Base-by-base conservation (phyloP, 129 eudicot genomes). In the Glebionis coronaria region DNA sequence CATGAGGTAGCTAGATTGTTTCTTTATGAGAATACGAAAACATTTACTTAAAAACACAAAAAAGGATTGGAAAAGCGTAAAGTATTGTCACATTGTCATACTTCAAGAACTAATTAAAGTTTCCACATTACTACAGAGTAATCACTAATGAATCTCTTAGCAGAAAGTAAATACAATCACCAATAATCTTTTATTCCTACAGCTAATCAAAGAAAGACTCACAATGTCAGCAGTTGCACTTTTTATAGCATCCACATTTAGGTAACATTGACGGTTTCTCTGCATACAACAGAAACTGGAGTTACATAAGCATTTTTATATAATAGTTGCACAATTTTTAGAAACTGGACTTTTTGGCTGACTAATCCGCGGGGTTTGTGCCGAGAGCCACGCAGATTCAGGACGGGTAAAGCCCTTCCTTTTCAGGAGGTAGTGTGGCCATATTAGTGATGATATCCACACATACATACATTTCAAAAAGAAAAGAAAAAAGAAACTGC, bases 201-300 rank as follows among this genome's bases (percentile, higher is more conserved):
- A 19, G 29, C 4, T 5, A 55, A 15, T 49, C 23, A 52, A 74
- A 68, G 52, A 19, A 19, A 28, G 44, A 81, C 99, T 89, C 81
- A 93, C 99, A 64, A 89, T 84, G 79, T 93, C 99, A 62, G 92
- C 97, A 29, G 99, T 93, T 15, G 99, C 99, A 79, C 88, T 86
- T 85, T 82, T 88, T 79, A 93, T 84, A 56, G 97, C 92, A 67
- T 89, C 92, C 61, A 93, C 80, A 21, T 93, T 86, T 19, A 97
- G 99, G 70, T 83, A 93, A 70, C 99, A 93, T 47, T 87, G 47
- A 10, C 96, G 88, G 38, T 92, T 92, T 82, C 85, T 84, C 96
- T 92, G 86, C 77, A 79, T 49, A 58, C 50, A 62, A 25, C 72
- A n/a, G 28, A 50, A 76, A 56, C 18, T 55, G 14, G 19, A 45